phyloP scores from a whole-genome alignment of 2,329 filamentous ascomycete species.

The Sporothrix phasma region DNA sequence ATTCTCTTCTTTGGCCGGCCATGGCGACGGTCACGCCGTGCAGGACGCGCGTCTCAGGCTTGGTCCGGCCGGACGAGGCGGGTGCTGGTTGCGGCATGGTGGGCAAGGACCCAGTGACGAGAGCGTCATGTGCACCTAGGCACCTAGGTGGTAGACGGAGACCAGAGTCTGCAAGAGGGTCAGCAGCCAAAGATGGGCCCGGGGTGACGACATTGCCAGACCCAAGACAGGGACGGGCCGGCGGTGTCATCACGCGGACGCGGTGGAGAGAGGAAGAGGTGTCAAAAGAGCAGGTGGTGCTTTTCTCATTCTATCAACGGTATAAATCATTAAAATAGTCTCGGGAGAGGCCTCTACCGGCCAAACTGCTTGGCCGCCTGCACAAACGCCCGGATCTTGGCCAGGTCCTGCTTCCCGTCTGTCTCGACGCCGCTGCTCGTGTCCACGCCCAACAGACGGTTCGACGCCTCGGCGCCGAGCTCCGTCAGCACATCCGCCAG shows the following conservation, averaged over 20 bases:
- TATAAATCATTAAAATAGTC: neutral
- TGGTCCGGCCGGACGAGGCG: neutral
- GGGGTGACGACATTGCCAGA: neutral
- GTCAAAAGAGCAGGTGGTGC: neutral
- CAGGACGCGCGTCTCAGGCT: constrained; percentile 18
- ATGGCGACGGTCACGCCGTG: constrained; percentile 35
- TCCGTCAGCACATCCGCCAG: constrained; percentile 55
- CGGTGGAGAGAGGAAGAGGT: neutral
- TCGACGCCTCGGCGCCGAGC: constrained; percentile 45
- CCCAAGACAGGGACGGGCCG: neutral
- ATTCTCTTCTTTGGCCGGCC: constrained; percentile 49
- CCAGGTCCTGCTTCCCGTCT: constrained; percentile 67
- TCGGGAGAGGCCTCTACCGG: constrained; percentile 31
- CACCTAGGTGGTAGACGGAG: too few species aligned
- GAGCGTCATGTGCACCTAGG: neutral
- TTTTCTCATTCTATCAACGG: neutral
- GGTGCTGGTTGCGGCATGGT: neutral
- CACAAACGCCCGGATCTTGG: constrained; percentile 74
- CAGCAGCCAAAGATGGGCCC: neutral
- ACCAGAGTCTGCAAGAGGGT: neutral
- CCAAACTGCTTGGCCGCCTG: constrained; percentile 52
- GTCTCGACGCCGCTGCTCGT: constrained; percentile 91
- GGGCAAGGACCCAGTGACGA: neutral
- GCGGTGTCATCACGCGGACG: neutral
- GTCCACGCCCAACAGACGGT: constrained; percentile 61